Evolutionary conservation across 2,329 filamentous ascomycete species (phyloP), one percentile per base, ranked within the genome.

Genomic region (Botryotinia globosa): DNA sequence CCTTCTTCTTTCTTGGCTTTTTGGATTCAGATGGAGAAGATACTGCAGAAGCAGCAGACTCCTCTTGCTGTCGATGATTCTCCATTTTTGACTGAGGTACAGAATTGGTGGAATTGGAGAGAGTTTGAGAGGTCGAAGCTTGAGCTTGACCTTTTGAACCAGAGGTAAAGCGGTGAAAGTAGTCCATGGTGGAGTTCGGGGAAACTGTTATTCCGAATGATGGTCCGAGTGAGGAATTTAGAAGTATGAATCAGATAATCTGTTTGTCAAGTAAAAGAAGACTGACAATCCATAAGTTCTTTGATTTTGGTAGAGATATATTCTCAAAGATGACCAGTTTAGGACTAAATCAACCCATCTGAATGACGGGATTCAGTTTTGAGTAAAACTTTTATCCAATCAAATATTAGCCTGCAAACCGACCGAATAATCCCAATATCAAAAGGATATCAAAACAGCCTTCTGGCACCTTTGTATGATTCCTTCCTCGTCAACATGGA

Each of bases 1-100:
- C 92, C 87, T 94, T 94, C 85, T 93, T 93, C 87, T 94, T 94
- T 86, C 94, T 93, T 79, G 88, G 88, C 77, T 91, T 91, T 25
- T 78, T 77, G 10, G 78, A 54, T 71, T 73, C 72, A 3, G 72
- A 64, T 39, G 72, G 61, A 29, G 72, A 62, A 39, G 72, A 51
- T 32, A 48, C 34, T 67, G 70, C 62, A n/a, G 51, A 25, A n/a
- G 64, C 25, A 18, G 59, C 20, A n/a, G 67, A n/a, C 12, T 73
- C 72, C 9, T 73, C 56, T 39, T 71, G 44, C 29, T 71, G 34
- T 42, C 45, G 48, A n/a, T 71, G 63, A 25, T 71, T 71, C 66
- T 73, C 67, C 72, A 73, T 73, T 32, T 51, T 56, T 32, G 42
- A 56, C 34, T 69, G 54, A 69, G 22, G 63, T 20, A 58, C 61